Evolutionary conservation across 192 early-diverging fungal species (phyloP).

Genomic region (Linnemannia zychae): DNA sequence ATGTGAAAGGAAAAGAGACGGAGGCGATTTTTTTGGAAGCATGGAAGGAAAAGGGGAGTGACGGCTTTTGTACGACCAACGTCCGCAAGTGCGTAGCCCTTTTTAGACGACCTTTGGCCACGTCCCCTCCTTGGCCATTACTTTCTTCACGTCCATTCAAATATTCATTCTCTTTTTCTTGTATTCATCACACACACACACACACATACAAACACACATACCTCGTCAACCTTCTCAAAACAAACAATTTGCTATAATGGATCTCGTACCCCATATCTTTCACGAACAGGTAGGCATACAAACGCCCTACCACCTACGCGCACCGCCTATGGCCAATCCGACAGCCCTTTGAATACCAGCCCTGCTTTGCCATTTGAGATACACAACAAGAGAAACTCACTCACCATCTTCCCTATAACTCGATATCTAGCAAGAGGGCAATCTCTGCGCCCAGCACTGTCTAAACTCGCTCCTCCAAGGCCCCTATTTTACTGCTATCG

Average conservation of each 20-base stretch:
- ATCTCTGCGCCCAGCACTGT: conserved; percentile 86
- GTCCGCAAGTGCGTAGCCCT: background rate
- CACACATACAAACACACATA: background rate
- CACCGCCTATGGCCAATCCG: too few species aligned
- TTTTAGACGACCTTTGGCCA: background rate
- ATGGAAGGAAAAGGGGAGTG: background rate
- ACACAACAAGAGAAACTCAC: background rate
- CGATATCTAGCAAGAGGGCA: conserved; percentile 77
- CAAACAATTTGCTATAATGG: conserved; percentile 8
- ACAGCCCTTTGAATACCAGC: background rate
- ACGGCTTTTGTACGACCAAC: background rate
- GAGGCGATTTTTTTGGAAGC: background rate
- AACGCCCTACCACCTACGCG: background rate
- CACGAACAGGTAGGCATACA: conserved; percentile 32
- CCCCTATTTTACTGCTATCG: conserved; percentile 81
- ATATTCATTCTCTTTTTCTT: too few species aligned
- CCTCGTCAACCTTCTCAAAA: background rate
- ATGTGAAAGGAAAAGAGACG: background rate
- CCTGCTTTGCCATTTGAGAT: background rate
- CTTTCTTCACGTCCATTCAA: background rate
- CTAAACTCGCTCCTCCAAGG: conserved; percentile 81
- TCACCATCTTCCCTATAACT: background rate
- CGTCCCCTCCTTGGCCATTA: background rate
- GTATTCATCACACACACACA: background rate
- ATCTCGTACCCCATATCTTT: conserved; percentile 52